Conservation (phyloP, 2,329 filamentous ascomycete species). For the Epichloe sp. region DNA sequence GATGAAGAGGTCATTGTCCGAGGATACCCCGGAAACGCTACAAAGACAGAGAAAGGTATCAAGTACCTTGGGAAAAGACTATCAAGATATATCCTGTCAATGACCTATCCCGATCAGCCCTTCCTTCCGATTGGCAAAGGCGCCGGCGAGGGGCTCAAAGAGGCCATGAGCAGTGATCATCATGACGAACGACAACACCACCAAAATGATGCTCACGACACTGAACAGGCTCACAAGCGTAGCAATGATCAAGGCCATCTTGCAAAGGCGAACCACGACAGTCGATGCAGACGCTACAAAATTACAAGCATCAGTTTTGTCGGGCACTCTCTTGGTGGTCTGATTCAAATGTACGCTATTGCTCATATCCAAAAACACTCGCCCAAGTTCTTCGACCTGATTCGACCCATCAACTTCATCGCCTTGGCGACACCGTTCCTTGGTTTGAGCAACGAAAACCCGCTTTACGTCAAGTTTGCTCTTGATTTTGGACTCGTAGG, state of each 20-base stretch:
- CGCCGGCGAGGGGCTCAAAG: conserved; percentile 28
- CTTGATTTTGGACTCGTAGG: conserved; percentile 92
- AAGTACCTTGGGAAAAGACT: conserved; percentile 93
- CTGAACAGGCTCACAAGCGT: conserved; percentile 41
- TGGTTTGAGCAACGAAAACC: conserved; percentile 92
- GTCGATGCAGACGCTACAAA: conserved; percentile 49
- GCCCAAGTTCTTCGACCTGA: conserved; percentile 74
- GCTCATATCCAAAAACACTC: conserved; percentile 96
- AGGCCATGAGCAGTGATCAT: conserved; percentile 25
- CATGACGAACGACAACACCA: conserved; percentile 32
- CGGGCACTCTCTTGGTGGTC: conserved; percentile 78
- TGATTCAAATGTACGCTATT: conserved; percentile 86
- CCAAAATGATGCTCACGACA: conserved; percentile 25
- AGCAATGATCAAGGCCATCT: conserved; percentile 45
- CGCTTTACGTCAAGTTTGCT: conserved; percentile 92
- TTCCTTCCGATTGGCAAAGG: conserved; percentile 55
- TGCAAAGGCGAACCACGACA: conserved; percentile 38
- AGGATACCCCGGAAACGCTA: conserved; percentile 81
- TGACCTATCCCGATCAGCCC: conserved; percentile 91
- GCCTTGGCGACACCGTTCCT: conserved; percentile 77
- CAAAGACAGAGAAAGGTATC: conserved; percentile 85
- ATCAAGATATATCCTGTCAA: conserved; percentile 75
- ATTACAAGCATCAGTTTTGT: conserved; percentile 94
- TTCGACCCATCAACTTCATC: conserved; percentile 83
- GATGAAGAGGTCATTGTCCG: conserved; percentile 80